These are phyloP conservation scores for Endothia cerciana DNA, from an alignment of 2,329 filamentous ascomycete genomes.

Conservation along the genomic window DNA sequence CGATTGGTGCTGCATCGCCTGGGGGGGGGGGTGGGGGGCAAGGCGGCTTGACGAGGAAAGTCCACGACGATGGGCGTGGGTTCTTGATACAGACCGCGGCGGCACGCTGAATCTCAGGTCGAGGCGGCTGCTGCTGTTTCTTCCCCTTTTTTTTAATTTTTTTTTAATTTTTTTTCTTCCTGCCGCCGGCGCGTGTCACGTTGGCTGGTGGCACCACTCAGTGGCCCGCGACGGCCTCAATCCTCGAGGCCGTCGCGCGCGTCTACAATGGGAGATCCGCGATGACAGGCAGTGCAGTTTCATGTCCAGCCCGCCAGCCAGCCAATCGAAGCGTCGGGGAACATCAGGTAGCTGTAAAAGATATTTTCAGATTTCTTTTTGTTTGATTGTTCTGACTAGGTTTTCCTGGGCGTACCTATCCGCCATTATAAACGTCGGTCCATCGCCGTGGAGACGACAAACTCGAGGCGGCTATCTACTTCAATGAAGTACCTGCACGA, in stretches of 20 bases:
- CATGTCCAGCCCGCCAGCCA: neutral
- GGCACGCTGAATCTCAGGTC: conserved; percentile 17
- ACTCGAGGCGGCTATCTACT: conserved; percentile 21
- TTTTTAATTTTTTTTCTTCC: too few relatives aligned
- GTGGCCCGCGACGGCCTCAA: conserved; percentile 27
- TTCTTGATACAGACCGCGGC: conserved; percentile 8
- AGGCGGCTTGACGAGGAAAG: too few relatives aligned
- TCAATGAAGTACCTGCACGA: neutral
- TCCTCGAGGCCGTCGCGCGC: conserved; percentile 21
- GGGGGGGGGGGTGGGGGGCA: too few relatives aligned
- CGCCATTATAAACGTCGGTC: conserved; percentile 10
- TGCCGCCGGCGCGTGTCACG: neutral
- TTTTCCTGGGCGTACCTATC: conserved; percentile 4
- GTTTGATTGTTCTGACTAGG: conserved; percentile 21
- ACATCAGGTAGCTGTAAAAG: too few relatives aligned
- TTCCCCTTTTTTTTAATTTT: too few relatives aligned
- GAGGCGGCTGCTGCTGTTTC: neutral
- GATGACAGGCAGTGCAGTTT: conserved; percentile 8
- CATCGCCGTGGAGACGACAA: conserved; percentile 11
- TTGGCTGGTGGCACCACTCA: conserved; percentile 3
- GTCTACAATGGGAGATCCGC: conserved; percentile 10
- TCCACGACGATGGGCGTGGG: neutral
- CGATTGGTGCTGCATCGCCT: too few relatives aligned
- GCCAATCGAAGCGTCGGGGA: conserved; percentile 15
- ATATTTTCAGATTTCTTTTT: conserved; percentile 14